Base-by-base conservation (phyloP, 768 basidiomycete genomes). In the Nevesoporus exiguus region DNA sequence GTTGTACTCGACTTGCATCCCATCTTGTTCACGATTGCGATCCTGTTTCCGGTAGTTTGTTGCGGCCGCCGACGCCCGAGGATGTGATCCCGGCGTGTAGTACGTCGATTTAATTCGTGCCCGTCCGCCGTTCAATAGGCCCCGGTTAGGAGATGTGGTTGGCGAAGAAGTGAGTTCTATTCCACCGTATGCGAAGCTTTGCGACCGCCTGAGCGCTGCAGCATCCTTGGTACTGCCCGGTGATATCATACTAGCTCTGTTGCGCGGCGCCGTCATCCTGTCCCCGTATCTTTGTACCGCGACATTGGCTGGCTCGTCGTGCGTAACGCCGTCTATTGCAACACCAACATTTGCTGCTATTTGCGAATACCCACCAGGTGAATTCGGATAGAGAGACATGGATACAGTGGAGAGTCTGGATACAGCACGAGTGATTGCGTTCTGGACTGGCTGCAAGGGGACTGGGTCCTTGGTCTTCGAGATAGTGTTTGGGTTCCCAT, bases 61-160 rank as follows among this genome's bases (percentile, higher is more conserved):
- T 22, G 76, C 73, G 40, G 77, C 69, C 19, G 74, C 72, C 14
- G 85, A 85, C 25, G 74, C 73, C 39, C 82, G 82, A 62, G 79
- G 77, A 68, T 82, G 79, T 36, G 75, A 67, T 7, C 80, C 76
- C 5, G 79, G 75, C 9, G 80, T 77, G 54, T 81, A 83, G 62
- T 89, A 86, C 7, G 85, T 78, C 9, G 86, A 86, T 66, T 87
- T 85, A 59, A 88, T 83, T 33, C 80, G 80, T 44, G 79, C 80
- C 34, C 87, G 82, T 36, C 86, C 83, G 52, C 79, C 81, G 45
- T 61, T 71, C 47, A 66, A 67, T 27, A 61, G 61, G 3, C 40
- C 57, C 37, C 54, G 51, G 46, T 64, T 61, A 1, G 40, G 63
- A 67, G 60, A 61, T 54, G 40, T 58, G 43, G 51, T 68, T 51